These are phyloP conservation scores for Lachancea quebecensis DNA, from an alignment of 805 yeast species.

Conservation along the genomic window DNA sequence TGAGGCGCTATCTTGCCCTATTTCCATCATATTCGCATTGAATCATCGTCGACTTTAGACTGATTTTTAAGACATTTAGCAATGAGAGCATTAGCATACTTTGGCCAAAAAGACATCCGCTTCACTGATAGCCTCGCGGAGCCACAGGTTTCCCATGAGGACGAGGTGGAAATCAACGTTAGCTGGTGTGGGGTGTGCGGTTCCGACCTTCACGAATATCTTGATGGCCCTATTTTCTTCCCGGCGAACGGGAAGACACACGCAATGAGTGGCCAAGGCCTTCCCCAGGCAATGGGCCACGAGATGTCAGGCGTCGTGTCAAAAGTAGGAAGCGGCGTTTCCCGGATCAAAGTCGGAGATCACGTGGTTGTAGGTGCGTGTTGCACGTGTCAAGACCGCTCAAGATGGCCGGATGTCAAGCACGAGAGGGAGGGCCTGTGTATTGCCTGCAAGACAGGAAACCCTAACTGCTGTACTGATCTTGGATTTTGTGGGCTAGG, in stretches of 20 bases:
- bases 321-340: slow-evolving; percentile 42
- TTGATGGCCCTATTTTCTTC: slow-evolving; percentile 55
- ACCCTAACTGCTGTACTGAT: slow-evolving; percentile 46
- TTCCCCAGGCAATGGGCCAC: slow-evolving; percentile 49
- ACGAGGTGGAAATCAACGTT: slow-evolving; percentile 41
- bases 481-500: slow-evolving; percentile 50
- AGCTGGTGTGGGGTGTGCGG: slow-evolving; percentile 60
- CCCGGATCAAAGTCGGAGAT: slow-evolving; percentile 42
- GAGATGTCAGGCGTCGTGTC: slow-evolving; percentile 44
- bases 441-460: slow-evolving; percentile 43
- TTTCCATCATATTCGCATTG: no score
- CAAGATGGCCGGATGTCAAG: slow-evolving; percentile 34
- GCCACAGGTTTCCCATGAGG: slow-evolving; percentile 32
- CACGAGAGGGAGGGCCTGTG: slow-evolving; percentile 32
- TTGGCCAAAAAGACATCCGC: slow-evolving; percentile 40
- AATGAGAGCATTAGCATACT: slow-evolving; percentile 46
- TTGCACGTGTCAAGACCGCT: slow-evolving; percentile 47
- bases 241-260: slow-evolving; percentile 34
- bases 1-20: no score
- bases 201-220: slow-evolving; percentile 51
- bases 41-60: not conserved
- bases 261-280: slow-evolving; percentile 34
- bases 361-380: slow-evolving; percentile 59
- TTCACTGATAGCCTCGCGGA: slow-evolving; percentile 32
- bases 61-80: slow-evolving; percentile 5